phyloP scores from a whole-genome alignment of 2,329 filamentous ascomycete species.

The Zopfia rhizophila region DNA sequence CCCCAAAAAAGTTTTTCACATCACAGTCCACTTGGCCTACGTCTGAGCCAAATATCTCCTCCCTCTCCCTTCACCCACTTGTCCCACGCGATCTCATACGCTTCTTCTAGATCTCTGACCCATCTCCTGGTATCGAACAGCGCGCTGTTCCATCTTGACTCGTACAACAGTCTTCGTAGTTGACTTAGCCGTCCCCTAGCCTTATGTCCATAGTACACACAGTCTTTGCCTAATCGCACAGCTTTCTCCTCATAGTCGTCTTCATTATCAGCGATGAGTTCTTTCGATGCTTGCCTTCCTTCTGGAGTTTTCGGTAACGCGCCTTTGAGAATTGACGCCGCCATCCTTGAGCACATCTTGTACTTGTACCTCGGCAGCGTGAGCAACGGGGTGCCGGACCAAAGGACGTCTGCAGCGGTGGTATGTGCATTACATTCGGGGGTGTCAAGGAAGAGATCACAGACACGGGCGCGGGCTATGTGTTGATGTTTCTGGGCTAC shows the following conservation, averaged over 20 bases:
- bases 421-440: slow-evolving; percentile 99
- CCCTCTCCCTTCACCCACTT: slow-evolving; percentile 86
- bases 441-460: slow-evolving; percentile 95
- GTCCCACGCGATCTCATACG: slow-evolving; percentile 88
- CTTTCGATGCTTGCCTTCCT: slow-evolving; percentile 74
- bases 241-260: slow-evolving; percentile 80
- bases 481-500: slow-evolving; percentile 95
- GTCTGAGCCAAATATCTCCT: slow-evolving; percentile 86
- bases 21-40: slow-evolving; percentile 1
- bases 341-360: slow-evolving; percentile 99
- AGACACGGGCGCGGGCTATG: slow-evolving; percentile 89
- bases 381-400: slow-evolving; percentile 93
- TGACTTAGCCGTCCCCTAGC: slow-evolving; percentile 75
- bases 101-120: slow-evolving; percentile 88
- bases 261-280: slow-evolving; percentile 82
- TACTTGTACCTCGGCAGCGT: slow-evolving; percentile 92
- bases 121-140: slow-evolving; percentile 92
- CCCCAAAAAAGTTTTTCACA: too few species aligned
- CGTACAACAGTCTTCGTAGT: slow-evolving; percentile 82
- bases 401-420: slow-evolving; percentile 93
- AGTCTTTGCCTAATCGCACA: slow-evolving; percentile 45
- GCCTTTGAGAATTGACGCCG: slow-evolving; percentile 90
- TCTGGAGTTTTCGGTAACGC: slow-evolving; percentile 78
- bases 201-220: slow-evolving; percentile 44
- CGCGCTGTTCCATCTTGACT: slow-evolving; percentile 84